Percentiles rank a stretch among this genome's conserved stretches.
Conservation (phyloP, 2,329 filamentous ascomycete genomes). For the Pseudogymnoascus sp. region DNA sequence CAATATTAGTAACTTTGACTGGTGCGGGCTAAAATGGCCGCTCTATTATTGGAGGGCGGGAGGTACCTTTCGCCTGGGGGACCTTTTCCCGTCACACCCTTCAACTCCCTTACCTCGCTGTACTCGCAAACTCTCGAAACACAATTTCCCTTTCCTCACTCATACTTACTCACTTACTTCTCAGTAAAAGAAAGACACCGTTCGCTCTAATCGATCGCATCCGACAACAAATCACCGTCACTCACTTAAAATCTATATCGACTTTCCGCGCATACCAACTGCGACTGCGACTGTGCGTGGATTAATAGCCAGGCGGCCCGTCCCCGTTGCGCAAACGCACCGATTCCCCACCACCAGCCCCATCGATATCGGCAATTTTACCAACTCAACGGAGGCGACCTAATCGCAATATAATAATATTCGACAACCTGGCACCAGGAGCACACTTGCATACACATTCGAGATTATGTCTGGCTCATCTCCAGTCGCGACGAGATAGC, state of each 20-base stretch:
- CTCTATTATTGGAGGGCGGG: background rate
- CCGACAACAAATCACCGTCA: background rate
- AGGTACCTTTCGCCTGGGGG: background rate
- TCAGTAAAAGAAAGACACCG: background rate
- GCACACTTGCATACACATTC: background rate
- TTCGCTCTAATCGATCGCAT: background rate
- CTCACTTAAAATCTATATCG: background rate
- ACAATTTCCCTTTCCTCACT: background rate
- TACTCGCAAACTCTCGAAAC: background rate
- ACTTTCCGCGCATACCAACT: background rate
- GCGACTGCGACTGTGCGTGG: background rate
- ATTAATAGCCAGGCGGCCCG: background rate
- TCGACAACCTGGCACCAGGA: background rate
- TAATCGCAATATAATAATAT: background rate
- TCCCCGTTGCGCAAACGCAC: constrained; percentile 1
- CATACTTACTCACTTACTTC: background rate
- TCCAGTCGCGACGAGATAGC: background rate
- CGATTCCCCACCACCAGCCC: constrained; percentile 3
- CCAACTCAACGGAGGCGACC: background rate
- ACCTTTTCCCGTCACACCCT: background rate
- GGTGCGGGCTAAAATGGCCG: constrained; percentile 1
- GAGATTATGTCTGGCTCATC: constrained; percentile 4
- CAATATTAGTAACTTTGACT: background rate
- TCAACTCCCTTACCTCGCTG: background rate
- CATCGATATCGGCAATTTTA: constrained; percentile 6